Evolutionary conservation across 768 basidiomycete genomes (phyloP), one percentile per base, ranked within the genome.

Genomic region (Chalciporus chontae): DNA sequence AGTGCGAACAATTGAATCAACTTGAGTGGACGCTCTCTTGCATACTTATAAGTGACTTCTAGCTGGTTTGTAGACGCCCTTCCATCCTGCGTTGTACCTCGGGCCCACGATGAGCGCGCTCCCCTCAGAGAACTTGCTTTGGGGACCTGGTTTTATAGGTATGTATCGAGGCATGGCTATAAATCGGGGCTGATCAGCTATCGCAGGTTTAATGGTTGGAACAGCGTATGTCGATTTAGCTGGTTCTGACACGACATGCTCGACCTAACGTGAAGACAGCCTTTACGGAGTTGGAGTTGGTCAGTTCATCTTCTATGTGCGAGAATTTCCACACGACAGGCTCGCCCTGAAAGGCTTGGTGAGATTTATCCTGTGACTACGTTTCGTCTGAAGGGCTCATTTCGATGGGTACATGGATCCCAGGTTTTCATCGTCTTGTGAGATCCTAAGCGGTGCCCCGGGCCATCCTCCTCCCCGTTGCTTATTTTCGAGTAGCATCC

Each of bases 131-230:
- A 23, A 38, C 13, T 17, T 29, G 14, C 19, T 23, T 9, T 61
- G 53, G 54, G 52, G 48, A 11, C 56, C 59, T 24, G 56, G 56
- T 15, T 19, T 52, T n/a, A 51, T 61, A 39, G 61, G 61, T 55
- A 40, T 27, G 61, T 19, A 32, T 17, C 10, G 4, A 21, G 17
- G 13, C 3, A 3, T 26, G 7, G 26, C 26, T 5, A 8, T 8
- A 26, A 26, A 8, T 26, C 26, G 8, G 26, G 2, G 7, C 26
- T 21, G 2, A 2, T 17, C 14, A 17, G 37, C 26, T 39, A 51
- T 55, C 48, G 23, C 37, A 64, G 62, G 62, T 18, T 31, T 55
- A 2, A 23, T 40, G 10, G 8, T 64, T 3, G 56, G 29, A 19
- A 6, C n/a, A 29, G 52, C 27, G 62, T 63, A 42, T 15, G 56